Percentiles rank a stretch among this genome's conserved stretches.
phyloP scores from a whole-genome alignment of 2,329 filamentous ascomycete genomes.

The Aspergillus neoniger region DNA sequence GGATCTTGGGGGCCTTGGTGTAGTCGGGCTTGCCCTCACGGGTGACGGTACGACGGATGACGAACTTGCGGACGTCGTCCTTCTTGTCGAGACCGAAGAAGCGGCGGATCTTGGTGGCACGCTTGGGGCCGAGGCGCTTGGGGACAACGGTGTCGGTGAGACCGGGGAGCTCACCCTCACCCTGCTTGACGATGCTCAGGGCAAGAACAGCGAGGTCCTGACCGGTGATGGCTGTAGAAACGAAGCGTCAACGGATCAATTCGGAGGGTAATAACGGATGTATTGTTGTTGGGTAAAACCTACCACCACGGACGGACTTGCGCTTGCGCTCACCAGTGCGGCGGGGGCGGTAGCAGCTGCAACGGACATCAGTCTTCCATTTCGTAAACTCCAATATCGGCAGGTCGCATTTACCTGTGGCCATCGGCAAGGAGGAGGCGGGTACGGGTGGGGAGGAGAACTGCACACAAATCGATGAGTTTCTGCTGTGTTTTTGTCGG shows the following conservation, averaged over 20 bases:
- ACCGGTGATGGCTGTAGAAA: constrained; percentile 78
- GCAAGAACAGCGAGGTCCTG: constrained; percentile 94
- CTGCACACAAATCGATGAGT: constrained; percentile 47
- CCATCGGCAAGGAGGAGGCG: constrained; percentile 92
- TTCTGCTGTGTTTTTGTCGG: constrained; percentile 24
- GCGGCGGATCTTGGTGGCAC: constrained; percentile 98
- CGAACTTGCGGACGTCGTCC: constrained; percentile 99
- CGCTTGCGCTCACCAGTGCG: constrained; percentile 98
- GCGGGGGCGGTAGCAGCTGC: constrained; percentile 92
- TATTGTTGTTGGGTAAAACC: constrained; percentile 21
- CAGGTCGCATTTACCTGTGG: constrained; percentile 60
- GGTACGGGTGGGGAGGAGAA: constrained; percentile 94
- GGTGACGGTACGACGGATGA: constrained; percentile 97
- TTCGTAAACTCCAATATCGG: not conserved
- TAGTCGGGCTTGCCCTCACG: constrained; percentile 96
- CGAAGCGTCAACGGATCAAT: constrained; percentile 17
- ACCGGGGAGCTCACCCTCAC: constrained; percentile 89
- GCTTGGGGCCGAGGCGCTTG: constrained; percentile 99
- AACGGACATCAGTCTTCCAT: constrained; percentile 13
- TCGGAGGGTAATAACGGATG: not conserved
- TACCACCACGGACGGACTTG: constrained; percentile 88
- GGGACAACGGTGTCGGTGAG: constrained; percentile 97
- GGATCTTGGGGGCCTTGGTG: constrained; percentile 99
- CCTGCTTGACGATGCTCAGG: constrained; percentile 96
- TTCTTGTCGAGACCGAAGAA: constrained; percentile 99